Evolutionary conservation across 106 monocot species (phyloP).

Genomic region (Cymbidium sinense): DNA sequence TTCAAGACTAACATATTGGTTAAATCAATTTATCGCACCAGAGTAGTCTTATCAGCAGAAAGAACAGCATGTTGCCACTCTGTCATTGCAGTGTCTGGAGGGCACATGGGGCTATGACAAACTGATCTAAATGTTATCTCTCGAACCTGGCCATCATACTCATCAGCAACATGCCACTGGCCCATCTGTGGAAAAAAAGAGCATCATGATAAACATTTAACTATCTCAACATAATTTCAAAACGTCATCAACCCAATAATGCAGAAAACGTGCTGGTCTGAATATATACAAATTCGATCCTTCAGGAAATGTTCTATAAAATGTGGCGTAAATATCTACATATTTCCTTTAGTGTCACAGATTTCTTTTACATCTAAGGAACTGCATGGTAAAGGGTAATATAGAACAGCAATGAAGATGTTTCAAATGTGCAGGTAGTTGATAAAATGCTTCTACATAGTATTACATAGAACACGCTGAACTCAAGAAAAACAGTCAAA

Average conservation of each 20-base stretch:
- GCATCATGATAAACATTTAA: not conserved
- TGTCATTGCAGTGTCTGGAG: conserved; percentile 94
- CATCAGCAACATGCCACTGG: conserved; percentile 90
- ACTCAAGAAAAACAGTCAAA: not conserved
- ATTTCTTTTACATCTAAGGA: not conserved
- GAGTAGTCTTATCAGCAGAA: conserved; percentile 59
- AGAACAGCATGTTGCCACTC: conserved; percentile 94
- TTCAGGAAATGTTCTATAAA: not conserved
- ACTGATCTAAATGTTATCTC: conserved; percentile 89
- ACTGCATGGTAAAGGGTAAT: not conserved
- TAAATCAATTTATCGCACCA: conserved; percentile 38
- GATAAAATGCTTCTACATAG: not conserved
- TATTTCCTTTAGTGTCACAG: not conserved
- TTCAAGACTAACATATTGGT: not conserved
- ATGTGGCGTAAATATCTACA: not conserved
- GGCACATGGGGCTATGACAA: conserved; percentile 97
- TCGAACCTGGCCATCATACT: conserved; percentile 92
- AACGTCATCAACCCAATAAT: not conserved
- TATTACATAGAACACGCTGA: not conserved
- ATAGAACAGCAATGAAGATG: not conserved
- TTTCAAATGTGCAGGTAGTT: not conserved
- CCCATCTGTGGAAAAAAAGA: conserved; percentile 55
- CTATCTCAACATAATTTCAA: not conserved
- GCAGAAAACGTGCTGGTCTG: not conserved
- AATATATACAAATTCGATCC: not conserved